Evolutionary conservation across 2,329 filamentous ascomycete genomes (phyloP), one percentile per base, ranked within the genome.

Genomic region (Colletotrichum lupini): DNA sequence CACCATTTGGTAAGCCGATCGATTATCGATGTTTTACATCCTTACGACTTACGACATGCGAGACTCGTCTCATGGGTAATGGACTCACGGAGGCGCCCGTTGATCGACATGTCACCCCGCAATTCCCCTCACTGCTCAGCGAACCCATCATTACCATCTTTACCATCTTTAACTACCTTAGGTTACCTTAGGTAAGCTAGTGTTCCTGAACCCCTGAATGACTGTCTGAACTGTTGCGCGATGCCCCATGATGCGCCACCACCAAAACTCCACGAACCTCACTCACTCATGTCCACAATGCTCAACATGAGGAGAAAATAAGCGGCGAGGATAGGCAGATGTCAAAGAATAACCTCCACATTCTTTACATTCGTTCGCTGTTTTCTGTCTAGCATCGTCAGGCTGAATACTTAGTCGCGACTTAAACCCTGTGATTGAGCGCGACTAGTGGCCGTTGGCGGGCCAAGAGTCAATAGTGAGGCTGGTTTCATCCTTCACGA

Each of bases 251-350:
- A 46, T n/a, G 42, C 42, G 42, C 42, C 42, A 49, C 42, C 42
- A 49, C 42, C 42, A 49, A 49, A n/a, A n/a, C 11, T 49, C 19
- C 6, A n/a, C 24, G 37, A 55, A 28, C 52, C 52, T 55, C 37
- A 42, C 5, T 6, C 5, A 6, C 6, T 16, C 11, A 55, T 49
- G 3, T 55, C 26, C 52, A 28, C 52, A 55, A 22, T 7, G 4
- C 46, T 53, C 58, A 66, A 60, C 64, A 72, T 60, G 58, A 53
- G 56, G 67, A 53, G 63, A 59, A 16, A 53, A 65, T 28, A 26
- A 24, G 49, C 60, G 56, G 55, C 26, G 24, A 37, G 30, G 22
- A 26, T 14, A 56, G 14, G 32, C 11, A 22, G 16, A n/a, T 22
- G 24, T 9, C 26, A 22, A n/a, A 24, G 42, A 42, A 2, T 14